A percentile compares a stretch with the other conserved stretches of the same genome.
Conservation (phyloP, 2,329 filamentous ascomycete species). For the Alternaria rosae region DNA sequence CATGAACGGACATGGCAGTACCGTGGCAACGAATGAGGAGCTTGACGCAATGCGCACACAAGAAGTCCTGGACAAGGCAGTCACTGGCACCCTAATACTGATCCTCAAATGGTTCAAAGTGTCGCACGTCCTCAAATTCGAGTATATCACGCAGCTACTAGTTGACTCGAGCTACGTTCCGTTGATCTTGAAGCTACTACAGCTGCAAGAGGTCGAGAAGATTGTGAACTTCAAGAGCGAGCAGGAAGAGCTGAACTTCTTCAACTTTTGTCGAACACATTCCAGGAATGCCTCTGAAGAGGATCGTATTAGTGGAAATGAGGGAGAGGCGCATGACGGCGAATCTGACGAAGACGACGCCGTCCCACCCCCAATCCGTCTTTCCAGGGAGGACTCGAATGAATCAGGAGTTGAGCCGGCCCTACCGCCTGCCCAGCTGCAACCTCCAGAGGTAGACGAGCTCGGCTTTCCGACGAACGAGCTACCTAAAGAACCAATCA, state of each 20-base stretch:
- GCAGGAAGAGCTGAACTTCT: constrained; percentile 85
- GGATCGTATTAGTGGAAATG: constrained; percentile 26
- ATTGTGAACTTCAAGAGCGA: constrained; percentile 87
- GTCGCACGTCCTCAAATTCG: constrained; percentile 93
- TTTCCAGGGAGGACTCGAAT: constrained; percentile 54
- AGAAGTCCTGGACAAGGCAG: constrained; percentile 89
- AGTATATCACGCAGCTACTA: constrained; percentile 91
- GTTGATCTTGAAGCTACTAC: constrained; percentile 89
- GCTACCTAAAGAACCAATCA: constrained; percentile 78
- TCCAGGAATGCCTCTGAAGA: constrained; percentile 64
- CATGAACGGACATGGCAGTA: constrained; percentile 37
- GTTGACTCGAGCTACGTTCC: constrained; percentile 96
- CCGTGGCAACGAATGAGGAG: constrained; percentile 66
- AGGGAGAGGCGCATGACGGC: constrained; percentile 28
- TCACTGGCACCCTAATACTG: constrained; percentile 87
- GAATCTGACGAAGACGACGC: constrained; percentile 68
- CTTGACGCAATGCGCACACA: constrained; percentile 80
- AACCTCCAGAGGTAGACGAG: constrained; percentile 75
- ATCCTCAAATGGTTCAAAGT: constrained; percentile 95
- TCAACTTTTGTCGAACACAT: constrained; percentile 82
- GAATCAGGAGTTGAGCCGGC: constrained; percentile 36
- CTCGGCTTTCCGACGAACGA: constrained; percentile 79
- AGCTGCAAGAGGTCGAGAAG: constrained; percentile 91
- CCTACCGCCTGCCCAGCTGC: constrained; percentile 34
- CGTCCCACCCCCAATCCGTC: constrained; percentile 79